These are phyloP conservation scores for Quercus berberidifolia DNA, from an alignment of 306 rosid species.

Conservation along the genomic window DNA sequence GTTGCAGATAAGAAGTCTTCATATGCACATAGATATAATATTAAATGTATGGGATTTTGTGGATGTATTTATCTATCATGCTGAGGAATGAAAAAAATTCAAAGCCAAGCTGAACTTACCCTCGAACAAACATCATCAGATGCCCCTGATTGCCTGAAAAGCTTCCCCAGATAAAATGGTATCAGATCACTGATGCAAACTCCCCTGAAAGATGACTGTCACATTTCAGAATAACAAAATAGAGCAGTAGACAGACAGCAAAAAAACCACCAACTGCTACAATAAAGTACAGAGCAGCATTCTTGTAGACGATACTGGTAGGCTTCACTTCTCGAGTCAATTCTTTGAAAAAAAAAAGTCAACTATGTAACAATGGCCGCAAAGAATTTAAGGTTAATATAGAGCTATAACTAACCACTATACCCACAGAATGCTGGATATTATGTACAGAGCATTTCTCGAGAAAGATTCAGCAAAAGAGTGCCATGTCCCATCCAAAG, in stretches of 20 bases:
- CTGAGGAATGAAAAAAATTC: neutral
- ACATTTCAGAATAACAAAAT: constrained; percentile 2
- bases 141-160: constrained; percentile 49
- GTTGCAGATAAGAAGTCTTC: neutral
- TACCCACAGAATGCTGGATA: constrained; percentile 58
- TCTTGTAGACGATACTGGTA: neutral
- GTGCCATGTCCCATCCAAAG: constrained; percentile 63
- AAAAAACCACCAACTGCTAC: neutral
- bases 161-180: constrained; percentile 65
- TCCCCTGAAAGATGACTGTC: constrained; percentile 40
- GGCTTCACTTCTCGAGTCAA: neutral
- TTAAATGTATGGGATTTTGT: neutral
- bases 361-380: constrained; percentile 1
- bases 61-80: neutral
- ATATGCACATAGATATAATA: neutral
- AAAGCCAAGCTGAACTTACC: constrained; percentile 34
- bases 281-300: neutral
- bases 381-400: neutral
- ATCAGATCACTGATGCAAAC: constrained; percentile 67
- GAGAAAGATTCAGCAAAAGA: constrained; percentile 58
- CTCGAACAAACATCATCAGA: constrained; percentile 50
- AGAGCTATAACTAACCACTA: constrained; percentile 46
- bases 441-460: constrained; percentile 44
- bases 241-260: neutral
- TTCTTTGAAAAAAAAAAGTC: neutral